A percentile compares a stretch with the other conserved stretches of the same genome.
Evolutionary conservation across 371 early-diverging fungal species (phyloP).

Genomic region (Batkoa obscura): DNA sequence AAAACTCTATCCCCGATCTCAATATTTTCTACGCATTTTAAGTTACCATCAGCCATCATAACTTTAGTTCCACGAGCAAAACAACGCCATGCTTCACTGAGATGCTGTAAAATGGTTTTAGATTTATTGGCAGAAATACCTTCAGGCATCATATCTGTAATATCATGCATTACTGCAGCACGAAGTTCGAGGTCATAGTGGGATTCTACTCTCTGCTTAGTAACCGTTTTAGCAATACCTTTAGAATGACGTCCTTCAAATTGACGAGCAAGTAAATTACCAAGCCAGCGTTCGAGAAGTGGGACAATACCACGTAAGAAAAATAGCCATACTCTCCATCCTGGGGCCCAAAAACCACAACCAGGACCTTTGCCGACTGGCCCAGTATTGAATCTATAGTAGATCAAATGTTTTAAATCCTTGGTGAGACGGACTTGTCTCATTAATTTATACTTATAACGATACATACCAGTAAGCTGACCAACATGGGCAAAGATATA

Average conservation of each 20-base stretch:
- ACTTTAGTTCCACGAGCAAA: conserved; percentile 7
- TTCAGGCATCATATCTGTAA: conserved; percentile 95
- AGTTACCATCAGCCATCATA: conserved; percentile 11
- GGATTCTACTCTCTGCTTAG: conserved; percentile 97
- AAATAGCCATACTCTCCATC: conserved; percentile 99
- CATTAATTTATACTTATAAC: conserved; percentile 98
- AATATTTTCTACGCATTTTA: conserved; percentile 7
- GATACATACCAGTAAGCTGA: conserved; percentile 98
- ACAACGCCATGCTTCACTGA: conserved; percentile 89
- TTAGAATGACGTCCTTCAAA: conserved; percentile 95
- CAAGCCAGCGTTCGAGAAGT: conserved; percentile 92
- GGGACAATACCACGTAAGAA: conserved; percentile 97
- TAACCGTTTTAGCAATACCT: conserved; percentile 94
- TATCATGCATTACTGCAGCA: conserved; percentile 94
- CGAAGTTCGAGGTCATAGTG: conserved; percentile 95
- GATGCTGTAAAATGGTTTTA: conserved; percentile 88
- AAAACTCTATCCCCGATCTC: conserved; percentile 10
- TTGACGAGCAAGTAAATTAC: conserved; percentile 93
- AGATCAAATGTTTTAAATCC: conserved; percentile 88
- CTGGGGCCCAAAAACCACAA: conserved; percentile 97
- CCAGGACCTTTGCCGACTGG: conserved; percentile 96
- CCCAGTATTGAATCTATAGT: conserved; percentile 88
- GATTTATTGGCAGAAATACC: conserved; percentile 92
- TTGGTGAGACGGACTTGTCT: conserved; percentile 83
- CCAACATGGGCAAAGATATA: conserved; percentile 99